These are phyloP conservation scores for Umbilicus rupestris DNA, from an alignment of 164 flowering plant genomes.

Conservation along the genomic window DNA sequence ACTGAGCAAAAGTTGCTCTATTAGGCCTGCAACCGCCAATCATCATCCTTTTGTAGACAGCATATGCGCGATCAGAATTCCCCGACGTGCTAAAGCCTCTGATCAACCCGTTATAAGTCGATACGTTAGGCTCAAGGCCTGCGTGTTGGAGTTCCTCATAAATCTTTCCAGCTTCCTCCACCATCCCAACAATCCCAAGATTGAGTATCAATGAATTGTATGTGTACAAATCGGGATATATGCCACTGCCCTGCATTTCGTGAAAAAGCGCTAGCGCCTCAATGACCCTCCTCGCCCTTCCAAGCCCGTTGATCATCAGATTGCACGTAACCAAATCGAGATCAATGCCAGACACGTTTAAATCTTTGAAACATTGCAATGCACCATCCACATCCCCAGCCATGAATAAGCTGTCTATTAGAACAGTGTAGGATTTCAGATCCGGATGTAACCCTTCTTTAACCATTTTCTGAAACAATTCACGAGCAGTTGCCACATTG, in stretches of 20 bases:
- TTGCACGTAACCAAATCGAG: conserved; percentile 72
- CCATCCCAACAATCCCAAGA: conserved; percentile 70
- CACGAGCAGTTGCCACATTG: conserved; percentile 48
- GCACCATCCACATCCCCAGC: conserved; percentile 68
- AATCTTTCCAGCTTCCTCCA: conserved; percentile 59
- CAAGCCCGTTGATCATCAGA: conserved; percentile 77
- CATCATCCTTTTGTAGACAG: conserved; percentile 77
- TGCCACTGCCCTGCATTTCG: conserved; percentile 58
- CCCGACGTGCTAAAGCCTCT: conserved; percentile 63
- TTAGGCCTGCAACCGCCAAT: conserved; percentile 80
- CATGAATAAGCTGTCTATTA: conserved; percentile 66
- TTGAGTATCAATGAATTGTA: conserved; percentile 66
- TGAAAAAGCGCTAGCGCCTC: conserved; percentile 63
- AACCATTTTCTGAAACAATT: conserved; percentile 59
- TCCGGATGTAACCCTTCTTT: conserved; percentile 75
- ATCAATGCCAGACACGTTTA: conserved; percentile 51
- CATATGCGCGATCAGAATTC: conserved; percentile 60
- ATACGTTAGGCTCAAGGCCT: conserved; percentile 74
- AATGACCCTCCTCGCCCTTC: conserved; percentile 42
- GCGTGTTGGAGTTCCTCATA: conserved; percentile 52
- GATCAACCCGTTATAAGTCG: conserved; percentile 84
- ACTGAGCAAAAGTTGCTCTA: conserved; percentile 70
- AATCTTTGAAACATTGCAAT: conserved; percentile 55
- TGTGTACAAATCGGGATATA: conserved; percentile 67
- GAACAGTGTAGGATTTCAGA: conserved; percentile 69